A percentile compares a stretch with the other conserved stretches of the same genome.
These are phyloP conservation scores for Puccinellia tenuiflora DNA, from an alignment of 176 grass and related monocot genomes.

Conservation along the genomic window DNA sequence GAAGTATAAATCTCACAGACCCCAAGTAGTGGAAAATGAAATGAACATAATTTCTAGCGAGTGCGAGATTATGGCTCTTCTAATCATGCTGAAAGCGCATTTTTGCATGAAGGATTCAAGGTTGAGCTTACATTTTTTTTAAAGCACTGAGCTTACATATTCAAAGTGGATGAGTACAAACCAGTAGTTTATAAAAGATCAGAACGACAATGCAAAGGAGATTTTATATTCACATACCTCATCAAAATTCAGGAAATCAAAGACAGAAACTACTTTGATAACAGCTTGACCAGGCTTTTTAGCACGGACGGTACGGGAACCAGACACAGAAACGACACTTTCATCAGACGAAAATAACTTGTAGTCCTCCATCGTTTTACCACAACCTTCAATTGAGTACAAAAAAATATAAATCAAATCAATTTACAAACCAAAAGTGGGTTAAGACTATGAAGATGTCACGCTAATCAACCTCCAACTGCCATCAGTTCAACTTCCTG, in stretches of 20 bases:
- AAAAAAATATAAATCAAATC: slow-evolving; percentile 35
- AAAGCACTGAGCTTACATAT: slow-evolving; percentile 3
- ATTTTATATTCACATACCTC: slow-evolving; percentile 52
- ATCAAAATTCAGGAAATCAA: slow-evolving; percentile 77
- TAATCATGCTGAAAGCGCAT: not conserved
- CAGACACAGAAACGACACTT: slow-evolving; percentile 61
- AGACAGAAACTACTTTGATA: slow-evolving; percentile 74
- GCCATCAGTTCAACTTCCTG: slow-evolving; percentile 76
- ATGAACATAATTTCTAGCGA: slow-evolving; percentile 10
- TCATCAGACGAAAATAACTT: slow-evolving; percentile 81
- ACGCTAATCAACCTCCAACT: slow-evolving; percentile 59
- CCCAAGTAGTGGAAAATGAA: not conserved
- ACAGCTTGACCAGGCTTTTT: slow-evolving; percentile 72
- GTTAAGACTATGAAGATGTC: slow-evolving; percentile 25
- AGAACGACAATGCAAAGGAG: not conserved
- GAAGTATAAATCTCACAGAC: slow-evolving; percentile 2
- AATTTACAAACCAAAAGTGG: slow-evolving; percentile 23
- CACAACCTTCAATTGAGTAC: slow-evolving; percentile 62
- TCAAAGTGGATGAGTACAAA: not conserved
- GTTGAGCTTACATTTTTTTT: not conserved
- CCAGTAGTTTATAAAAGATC: slow-evolving; percentile 4
- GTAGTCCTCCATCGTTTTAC: slow-evolving; percentile 59
- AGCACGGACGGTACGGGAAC: slow-evolving; percentile 43
- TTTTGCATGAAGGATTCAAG: not conserved
- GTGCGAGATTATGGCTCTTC: slow-evolving; percentile 4